phyloP scores from a whole-genome alignment of 2,329 filamentous ascomycete genomes.

The Hypoxylon sp. region DNA sequence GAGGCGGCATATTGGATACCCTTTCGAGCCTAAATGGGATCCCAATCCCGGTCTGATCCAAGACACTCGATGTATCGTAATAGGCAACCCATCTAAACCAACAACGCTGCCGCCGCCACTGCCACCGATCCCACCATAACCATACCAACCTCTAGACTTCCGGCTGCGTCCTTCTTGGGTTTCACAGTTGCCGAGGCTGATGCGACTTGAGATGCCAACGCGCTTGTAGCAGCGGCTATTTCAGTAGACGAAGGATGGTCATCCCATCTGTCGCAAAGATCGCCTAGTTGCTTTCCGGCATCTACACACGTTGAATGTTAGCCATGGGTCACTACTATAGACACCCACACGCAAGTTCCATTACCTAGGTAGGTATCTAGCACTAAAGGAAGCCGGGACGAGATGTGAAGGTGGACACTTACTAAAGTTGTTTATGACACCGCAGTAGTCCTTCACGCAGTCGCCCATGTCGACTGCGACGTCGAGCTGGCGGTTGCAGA shows the following conservation, averaged over 20 bases:
- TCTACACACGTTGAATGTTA: background rate
- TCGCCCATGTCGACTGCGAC: conserved; percentile 5
- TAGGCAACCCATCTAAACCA: conserved; percentile 4
- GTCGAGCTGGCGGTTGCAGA: conserved; percentile 14
- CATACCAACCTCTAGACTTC: conserved; percentile 6
- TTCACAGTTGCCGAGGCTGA: conserved; percentile 12
- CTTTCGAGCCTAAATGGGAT: background rate
- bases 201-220: conserved; percentile 7
- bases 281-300: background rate
- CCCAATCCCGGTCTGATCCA: background rate
- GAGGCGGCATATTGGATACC: conserved; percentile 1
- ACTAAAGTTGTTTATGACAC: background rate
- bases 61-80: background rate
- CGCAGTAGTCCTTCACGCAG: conserved; percentile 12
- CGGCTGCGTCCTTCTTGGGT: conserved; percentile 6
- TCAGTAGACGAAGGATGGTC: conserved; percentile 13
- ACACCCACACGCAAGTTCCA: too few relatives aligned
- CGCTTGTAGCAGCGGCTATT: conserved; percentile 17
- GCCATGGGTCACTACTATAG: too few relatives aligned
- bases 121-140: conserved; percentile 20
- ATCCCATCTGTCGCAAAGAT: conserved; percentile 13
- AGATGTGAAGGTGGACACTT: background rate
- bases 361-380: too few relatives aligned
- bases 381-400: background rate
- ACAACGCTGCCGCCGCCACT: conserved; percentile 9